phyloP scores from a whole-genome alignment of 2,329 filamentous ascomycete genomes.

The Fusarium foetens region DNA sequence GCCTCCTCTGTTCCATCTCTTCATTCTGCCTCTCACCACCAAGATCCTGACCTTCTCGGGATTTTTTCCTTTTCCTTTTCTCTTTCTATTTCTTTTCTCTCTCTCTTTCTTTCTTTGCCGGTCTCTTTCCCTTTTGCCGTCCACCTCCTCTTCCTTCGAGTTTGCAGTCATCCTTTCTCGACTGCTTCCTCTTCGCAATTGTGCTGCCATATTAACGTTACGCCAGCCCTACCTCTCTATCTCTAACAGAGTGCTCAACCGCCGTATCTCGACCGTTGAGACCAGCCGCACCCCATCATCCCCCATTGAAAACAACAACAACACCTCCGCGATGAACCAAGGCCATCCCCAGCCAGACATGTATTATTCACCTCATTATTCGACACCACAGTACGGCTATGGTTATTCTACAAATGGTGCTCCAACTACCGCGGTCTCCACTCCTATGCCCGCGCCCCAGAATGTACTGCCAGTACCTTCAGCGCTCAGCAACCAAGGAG shows the following conservation, averaged over 20 bases:
- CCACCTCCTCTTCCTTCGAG: slow-evolving; percentile 55
- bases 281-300: not conserved
- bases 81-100: slow-evolving; percentile 41
- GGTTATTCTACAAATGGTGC: slow-evolving; percentile 76
- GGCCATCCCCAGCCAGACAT: slow-evolving; percentile 61
- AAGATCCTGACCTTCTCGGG: slow-evolving; percentile 42
- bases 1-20: slow-evolving; percentile 39
- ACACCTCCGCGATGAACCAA: slow-evolving; percentile 76
- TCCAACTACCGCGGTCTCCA: slow-evolving; percentile 73
- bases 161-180: slow-evolving; percentile 64
- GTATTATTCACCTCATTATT: slow-evolving; percentile 84
- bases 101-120: slow-evolving; percentile 41
- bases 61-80: slow-evolving; percentile 39
- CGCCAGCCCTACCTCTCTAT: slow-evolving; percentile 15
- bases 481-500: slow-evolving; percentile 61
- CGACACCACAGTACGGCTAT: slow-evolving; percentile 73
- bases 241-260: not conserved
- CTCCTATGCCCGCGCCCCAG: slow-evolving; percentile 68
- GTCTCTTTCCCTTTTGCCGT: slow-evolving; percentile 34
- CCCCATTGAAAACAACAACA: slow-evolving; percentile 44
- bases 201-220: slow-evolving; percentile 21
- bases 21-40: slow-evolving; percentile 46
- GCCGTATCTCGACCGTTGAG: slow-evolving; percentile 1
- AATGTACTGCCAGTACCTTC: slow-evolving; percentile 76
- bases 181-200: slow-evolving; percentile 56